phyloP scores from a whole-genome alignment of 805 yeast genomes.

The Ogataea siamensis region DNA sequence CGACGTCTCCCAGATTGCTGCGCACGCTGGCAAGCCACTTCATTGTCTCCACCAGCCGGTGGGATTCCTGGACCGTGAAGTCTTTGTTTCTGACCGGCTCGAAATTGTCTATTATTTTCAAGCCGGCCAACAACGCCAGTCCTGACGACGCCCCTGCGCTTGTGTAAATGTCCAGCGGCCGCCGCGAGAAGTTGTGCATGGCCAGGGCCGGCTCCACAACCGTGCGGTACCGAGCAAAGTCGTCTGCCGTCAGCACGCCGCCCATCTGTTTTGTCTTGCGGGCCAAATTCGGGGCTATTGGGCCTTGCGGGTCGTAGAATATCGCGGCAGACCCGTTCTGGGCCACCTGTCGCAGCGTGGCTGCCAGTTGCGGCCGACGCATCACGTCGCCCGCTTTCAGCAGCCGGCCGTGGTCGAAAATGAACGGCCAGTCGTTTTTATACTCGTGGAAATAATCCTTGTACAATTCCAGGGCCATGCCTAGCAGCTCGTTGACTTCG shows the following conservation, averaged over 20 bases:
- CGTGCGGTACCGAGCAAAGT: conserved; percentile 62
- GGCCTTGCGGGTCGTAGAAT: conserved; percentile 82
- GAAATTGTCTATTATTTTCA: conserved; percentile 55
- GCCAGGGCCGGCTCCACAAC: conserved; percentile 44
- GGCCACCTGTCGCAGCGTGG: conserved; percentile 68
- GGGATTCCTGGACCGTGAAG: conserved; percentile 49
- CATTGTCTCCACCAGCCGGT: conserved; percentile 78
- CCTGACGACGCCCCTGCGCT: conserved; percentile 82
- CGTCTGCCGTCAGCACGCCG: conserved; percentile 66
- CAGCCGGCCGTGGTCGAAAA: conserved; percentile 37
- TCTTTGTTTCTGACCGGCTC: conserved; percentile 36
- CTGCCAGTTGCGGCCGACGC: conserved; percentile 58
- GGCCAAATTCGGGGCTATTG: conserved; percentile 63
- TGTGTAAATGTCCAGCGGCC: conserved; percentile 42
- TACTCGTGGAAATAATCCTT: conserved; percentile 32
- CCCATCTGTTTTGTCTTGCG: conserved; percentile 48
- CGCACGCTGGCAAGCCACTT: conserved; percentile 91
- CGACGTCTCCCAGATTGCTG: conserved; percentile 76
- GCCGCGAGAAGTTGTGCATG: conserved; percentile 34
- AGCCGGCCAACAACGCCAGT: conserved; percentile 72
- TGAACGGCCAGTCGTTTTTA: conserved; percentile 55
- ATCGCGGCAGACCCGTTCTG: conserved; percentile 71
- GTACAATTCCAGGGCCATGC: conserved; percentile 39
- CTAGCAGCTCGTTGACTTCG: conserved; percentile 45
- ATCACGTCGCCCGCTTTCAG: conserved; percentile 58